A percentile compares a stretch with the other conserved stretches of the same genome.
Conservation (phyloP, 148 eudicot genomes). For the Silene latifolia region DNA sequence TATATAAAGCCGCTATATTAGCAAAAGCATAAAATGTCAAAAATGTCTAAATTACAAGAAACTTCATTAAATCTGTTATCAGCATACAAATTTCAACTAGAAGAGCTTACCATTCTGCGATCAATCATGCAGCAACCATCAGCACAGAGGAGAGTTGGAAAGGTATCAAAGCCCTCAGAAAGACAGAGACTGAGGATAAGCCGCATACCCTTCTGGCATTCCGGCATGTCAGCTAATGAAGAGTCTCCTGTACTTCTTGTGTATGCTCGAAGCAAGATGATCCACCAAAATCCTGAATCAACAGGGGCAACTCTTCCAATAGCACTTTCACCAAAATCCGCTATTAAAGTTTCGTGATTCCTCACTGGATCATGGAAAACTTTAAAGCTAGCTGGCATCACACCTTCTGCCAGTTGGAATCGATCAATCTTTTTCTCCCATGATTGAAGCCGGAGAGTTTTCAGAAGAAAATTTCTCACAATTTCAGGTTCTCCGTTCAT, state of each 20-base stretch:
- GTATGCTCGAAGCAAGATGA: constrained; percentile 57
- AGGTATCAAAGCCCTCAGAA: constrained; percentile 76
- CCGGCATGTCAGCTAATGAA: constrained; percentile 42
- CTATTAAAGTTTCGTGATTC: constrained; percentile 35
- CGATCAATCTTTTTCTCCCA: constrained; percentile 56
- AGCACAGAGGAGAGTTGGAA: constrained; percentile 72
- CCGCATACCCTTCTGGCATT: constrained; percentile 52
- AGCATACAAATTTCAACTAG: neutral
- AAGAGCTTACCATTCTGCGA: constrained; percentile 53
- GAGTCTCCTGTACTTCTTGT: constrained; percentile 49
- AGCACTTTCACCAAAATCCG: constrained; percentile 65
- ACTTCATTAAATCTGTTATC: neutral
- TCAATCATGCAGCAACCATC: constrained; percentile 83
- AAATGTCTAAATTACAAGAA: neutral
- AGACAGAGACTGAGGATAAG: constrained; percentile 58
- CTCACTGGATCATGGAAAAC: constrained; percentile 33
- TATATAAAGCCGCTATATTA: neutral
- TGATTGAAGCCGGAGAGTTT: constrained; percentile 61
- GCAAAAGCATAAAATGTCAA: neutral
- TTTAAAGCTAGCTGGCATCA: constrained; percentile 76
- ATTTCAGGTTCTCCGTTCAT: constrained; percentile 56
- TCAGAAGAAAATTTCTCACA: constrained; percentile 56
- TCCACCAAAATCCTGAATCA: constrained; percentile 90
- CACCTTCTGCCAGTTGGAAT: constrained; percentile 63
- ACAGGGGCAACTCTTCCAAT: constrained; percentile 83